Base-by-base conservation (phyloP, 129 eudicot species). In the Artemisia tridentata region DNA sequence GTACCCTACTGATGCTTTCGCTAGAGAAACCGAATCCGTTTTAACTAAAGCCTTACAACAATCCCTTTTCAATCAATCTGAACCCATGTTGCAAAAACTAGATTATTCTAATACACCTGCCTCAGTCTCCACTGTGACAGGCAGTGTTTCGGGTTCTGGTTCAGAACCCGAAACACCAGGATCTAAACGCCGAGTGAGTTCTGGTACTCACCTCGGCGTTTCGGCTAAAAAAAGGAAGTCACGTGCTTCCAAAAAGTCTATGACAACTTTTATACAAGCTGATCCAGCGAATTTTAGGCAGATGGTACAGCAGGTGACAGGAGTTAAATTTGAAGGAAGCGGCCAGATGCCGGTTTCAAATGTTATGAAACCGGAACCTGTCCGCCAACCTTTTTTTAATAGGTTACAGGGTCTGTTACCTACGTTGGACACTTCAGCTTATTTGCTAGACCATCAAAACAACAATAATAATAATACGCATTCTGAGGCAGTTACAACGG, bases 241-340 rank as follows among this genome's bases (percentile, higher is more conserved):
- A 3, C 85, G 98, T 0, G 98, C 95, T 3, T 71, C 95, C 54
- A 85, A 84, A 52, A 71, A 86, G 29, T 29, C 79, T 0, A 79
- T 82, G 74, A 93, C 98, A 17, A 93, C 98, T 47, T 87, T 89
- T 53, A 89, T 93, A 7, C 78, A 85, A 4, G 90, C 96, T 2
- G 98, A 93, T 65, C 85, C 95, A 13, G 87, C 84, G 11, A 85
- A 89, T 62, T 93, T 93, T 62, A 51, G 96, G 66, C 95, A 82
- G 77, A 85, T 93, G 92, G 98, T 93, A 45, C 98, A 93, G 88
- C 84, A 93, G 65, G 92, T 93, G 14, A 93, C 98, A 15, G 98
- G 98, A 3, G 79, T 77, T 12, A 79, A 79, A 31, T 38, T 83
- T 6, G 63, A 75, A 2, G 82, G 80, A 10, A 31, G 59, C 67